A percentile compares a stretch with the other conserved stretches of the same genome.
These are phyloP conservation scores for Hippophae tibetana DNA, from an alignment of 306 rosid species.

Conservation along the genomic window DNA sequence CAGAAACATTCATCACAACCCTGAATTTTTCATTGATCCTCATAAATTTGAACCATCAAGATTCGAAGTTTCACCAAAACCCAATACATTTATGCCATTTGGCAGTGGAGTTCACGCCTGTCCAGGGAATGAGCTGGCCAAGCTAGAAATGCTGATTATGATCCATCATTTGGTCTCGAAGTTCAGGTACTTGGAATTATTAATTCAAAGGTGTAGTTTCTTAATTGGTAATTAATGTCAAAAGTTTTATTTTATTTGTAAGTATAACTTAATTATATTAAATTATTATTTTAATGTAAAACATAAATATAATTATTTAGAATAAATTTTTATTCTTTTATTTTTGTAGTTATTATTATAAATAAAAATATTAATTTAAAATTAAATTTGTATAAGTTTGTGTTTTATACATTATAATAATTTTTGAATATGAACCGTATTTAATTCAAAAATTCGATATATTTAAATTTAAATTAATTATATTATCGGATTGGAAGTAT, in stretches of 20 bases:
- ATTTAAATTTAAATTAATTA: no score
- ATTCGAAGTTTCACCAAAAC: slow-evolving; percentile 67
- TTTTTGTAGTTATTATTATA: neutral
- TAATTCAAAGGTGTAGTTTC: neutral
- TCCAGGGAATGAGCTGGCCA: slow-evolving; percentile 91
- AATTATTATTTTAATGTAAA: no score
- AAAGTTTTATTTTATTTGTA: no score
- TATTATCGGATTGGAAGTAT: no score
- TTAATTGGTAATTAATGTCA: neutral
- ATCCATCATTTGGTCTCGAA: slow-evolving; percentile 66
- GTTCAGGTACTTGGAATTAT: slow-evolving; percentile 34
- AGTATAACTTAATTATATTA: neutral
- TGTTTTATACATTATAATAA: no score
- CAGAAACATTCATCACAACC: slow-evolving; percentile 82
- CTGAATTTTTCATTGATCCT: slow-evolving; percentile 62
- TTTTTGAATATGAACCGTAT: no score
- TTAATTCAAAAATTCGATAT: no score
- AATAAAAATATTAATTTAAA: no score
- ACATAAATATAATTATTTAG: no score
- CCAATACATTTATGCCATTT: slow-evolving; percentile 84
- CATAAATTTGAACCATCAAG: slow-evolving; percentile 79
- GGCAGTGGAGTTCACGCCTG: slow-evolving; percentile 83
- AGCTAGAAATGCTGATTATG: slow-evolving; percentile 57
- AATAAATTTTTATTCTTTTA: neutral
- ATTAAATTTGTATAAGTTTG: no score